Evolutionary conservation across 176 grass and related monocot genomes (phyloP).

Genomic region (Themeda triandra): DNA sequence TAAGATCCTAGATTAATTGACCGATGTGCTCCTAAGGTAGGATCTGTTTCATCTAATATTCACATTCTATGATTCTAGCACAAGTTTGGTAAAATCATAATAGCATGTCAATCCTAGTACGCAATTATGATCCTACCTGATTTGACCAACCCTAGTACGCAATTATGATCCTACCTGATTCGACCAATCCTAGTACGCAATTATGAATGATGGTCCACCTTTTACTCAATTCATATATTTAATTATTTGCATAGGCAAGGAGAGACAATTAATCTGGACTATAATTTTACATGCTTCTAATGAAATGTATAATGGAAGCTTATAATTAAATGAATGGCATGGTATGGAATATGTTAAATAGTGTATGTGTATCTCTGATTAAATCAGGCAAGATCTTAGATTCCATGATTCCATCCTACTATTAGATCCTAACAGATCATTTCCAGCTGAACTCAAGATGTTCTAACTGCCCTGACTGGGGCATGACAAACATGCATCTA

Average conservation of each 20-base stretch:
- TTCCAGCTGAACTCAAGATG: background rate
- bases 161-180: background rate
- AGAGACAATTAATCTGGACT: background rate
- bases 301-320: background rate
- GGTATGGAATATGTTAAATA: background rate
- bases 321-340: background rate
- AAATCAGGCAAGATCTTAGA: background rate
- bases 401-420: background rate
- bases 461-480: background rate
- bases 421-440: background rate
- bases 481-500: background rate
- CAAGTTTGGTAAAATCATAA: background rate
- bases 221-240: background rate
- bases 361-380: background rate
- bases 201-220: background rate
- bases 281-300: background rate
- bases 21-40: background rate
- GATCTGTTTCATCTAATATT: background rate
- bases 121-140: background rate
- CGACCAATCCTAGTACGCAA: background rate
- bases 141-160: background rate
- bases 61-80: background rate
- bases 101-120: background rate
- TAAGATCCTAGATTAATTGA: background rate
- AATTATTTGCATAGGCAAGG: background rate